Percentiles rank a stretch among this genome's conserved stretches.
phyloP scores from a whole-genome alignment of 2,329 filamentous ascomycete species.

The Cladobotryum mycophilum region DNA sequence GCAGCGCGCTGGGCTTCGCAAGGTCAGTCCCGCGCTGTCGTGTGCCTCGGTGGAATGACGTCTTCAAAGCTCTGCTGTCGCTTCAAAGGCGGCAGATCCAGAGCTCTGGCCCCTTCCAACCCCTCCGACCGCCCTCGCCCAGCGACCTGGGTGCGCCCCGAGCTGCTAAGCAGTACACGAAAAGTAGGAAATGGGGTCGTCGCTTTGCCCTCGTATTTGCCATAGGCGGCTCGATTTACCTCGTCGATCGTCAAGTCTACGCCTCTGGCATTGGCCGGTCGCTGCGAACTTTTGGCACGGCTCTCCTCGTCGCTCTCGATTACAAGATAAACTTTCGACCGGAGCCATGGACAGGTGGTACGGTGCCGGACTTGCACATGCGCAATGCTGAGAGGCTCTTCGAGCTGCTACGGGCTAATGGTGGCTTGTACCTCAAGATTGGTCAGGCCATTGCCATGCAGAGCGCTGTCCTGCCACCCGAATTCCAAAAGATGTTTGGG shows the following conservation, averaged over 20 bases:
- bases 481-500: conserved; percentile 94
- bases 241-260: conserved; percentile 67
- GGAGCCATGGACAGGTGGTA: conserved; percentile 65
- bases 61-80: conserved; percentile 2
- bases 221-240: conserved; percentile 56
- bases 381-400: conserved; percentile 81
- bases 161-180: conserved; percentile 63
- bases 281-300: conserved; percentile 72
- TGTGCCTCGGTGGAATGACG: conserved; percentile 11
- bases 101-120: conserved; percentile 46
- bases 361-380: conserved; percentile 70
- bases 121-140: conserved; percentile 71
- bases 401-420: conserved; percentile 75
- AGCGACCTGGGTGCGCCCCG: conserved; percentile 67
- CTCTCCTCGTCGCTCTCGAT: conserved; percentile 76
- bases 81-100: conserved; percentile 21
- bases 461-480: conserved; percentile 83
- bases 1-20: conserved; percentile 20
- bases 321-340: conserved; percentile 96
- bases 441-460: conserved; percentile 99
- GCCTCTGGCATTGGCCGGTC: conserved; percentile 74
- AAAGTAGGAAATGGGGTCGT: conserved; percentile 69
- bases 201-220: conserved; percentile 59
- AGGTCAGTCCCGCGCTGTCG: conserved; percentile 9
- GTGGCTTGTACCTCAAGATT: conserved; percentile 93